Evolutionary conservation across 345 rosid genomes (phyloP), one percentile per base, ranked within the genome.

Genomic region (Trapa bicornis): DNA sequence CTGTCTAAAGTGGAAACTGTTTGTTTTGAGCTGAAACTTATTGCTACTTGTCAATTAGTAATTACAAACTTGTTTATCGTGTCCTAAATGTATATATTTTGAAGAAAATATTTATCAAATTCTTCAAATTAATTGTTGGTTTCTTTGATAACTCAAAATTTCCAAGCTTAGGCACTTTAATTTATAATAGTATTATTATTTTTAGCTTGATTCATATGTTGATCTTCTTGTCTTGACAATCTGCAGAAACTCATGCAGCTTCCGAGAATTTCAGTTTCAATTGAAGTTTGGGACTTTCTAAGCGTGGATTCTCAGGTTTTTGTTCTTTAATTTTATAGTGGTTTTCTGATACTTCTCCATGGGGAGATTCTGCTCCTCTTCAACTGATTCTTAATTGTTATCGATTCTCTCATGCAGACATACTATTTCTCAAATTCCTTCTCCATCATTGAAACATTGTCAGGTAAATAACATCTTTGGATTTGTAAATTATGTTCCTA

Each of bases 281-380:
- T 95, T 77, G 99, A 95, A 77, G 97, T 95, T 71, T 89, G 99
- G 99, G 97, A 91, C 83, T 95, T 95, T 70, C 85, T 95, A 68
- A 89, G 92, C 64, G 90, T 95, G 70, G 99, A 95, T 82, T 95
- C 99, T 45, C 99, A 91, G 99, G 99, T 91, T 79, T 73, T 52
- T 68, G 48, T 37, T 32, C 61, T 64, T 61, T 47, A 16, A 37
- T 52, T 11, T 29, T 39, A 4, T 9, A 2, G 6, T 29, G 36
- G 3, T 50, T 7, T 38, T 36, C 35, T 48, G 0, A 3, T 7
- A 15, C 65, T 36, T 32, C 43, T 67, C 47, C 7, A 1, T 54
- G 33, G 60, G 33, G 16, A 58, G 63, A 5, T 8, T 13, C 12
- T 58, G 33, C 63, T 32, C 63, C 63, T 33, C 5, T 58, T 58